A percentile compares a stretch with the other conserved stretches of the same genome.
Evolutionary conservation across 108 stramenopile species (phyloP).

Genomic region (Seminavis robusta): DNA sequence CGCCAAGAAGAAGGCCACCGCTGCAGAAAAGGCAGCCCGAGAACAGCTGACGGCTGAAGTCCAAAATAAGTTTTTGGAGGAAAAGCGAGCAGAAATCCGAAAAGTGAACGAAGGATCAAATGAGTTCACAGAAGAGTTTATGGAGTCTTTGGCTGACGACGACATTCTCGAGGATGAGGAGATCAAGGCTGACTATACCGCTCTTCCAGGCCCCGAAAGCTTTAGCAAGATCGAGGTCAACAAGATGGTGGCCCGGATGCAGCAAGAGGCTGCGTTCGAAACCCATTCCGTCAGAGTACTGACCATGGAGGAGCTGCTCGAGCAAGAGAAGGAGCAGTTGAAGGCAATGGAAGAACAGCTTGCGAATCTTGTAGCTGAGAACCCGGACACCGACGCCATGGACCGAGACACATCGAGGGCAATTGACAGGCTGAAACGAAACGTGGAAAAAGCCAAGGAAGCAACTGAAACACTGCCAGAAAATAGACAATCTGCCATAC

Average conservation of each 20-base stretch:
- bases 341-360: constrained; percentile 59
- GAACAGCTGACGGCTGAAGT: constrained; percentile 74
- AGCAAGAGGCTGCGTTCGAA: constrained; percentile 80
- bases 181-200: constrained; percentile 78
- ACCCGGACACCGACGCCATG: constrained; percentile 37
- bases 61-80: constrained; percentile 63
- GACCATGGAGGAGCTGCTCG: constrained; percentile 66
- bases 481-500: constrained; percentile 50
- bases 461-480: constrained; percentile 36
- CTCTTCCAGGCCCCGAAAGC: constrained; percentile 67
- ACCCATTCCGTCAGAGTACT: constrained; percentile 58
- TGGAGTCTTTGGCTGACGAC: constrained; percentile 77
- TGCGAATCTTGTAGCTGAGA: constrained; percentile 48
- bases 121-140: constrained; percentile 64
- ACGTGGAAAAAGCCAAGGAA: constrained; percentile 51
- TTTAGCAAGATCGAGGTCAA: constrained; percentile 79
- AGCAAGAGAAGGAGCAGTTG: constrained; percentile 53
- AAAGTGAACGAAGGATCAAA: constrained; percentile 58
- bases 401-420: constrained; percentile 32
- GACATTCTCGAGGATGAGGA: constrained; percentile 86
- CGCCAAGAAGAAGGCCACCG: constrained; percentile 69
- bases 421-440: constrained; percentile 59
- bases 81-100: constrained; percentile 73
- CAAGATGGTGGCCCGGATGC: constrained; percentile 60
- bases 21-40: constrained; percentile 66